phyloP scores from a whole-genome alignment of 805 yeast genomes.

The Nakazawaea sp. region DNA sequence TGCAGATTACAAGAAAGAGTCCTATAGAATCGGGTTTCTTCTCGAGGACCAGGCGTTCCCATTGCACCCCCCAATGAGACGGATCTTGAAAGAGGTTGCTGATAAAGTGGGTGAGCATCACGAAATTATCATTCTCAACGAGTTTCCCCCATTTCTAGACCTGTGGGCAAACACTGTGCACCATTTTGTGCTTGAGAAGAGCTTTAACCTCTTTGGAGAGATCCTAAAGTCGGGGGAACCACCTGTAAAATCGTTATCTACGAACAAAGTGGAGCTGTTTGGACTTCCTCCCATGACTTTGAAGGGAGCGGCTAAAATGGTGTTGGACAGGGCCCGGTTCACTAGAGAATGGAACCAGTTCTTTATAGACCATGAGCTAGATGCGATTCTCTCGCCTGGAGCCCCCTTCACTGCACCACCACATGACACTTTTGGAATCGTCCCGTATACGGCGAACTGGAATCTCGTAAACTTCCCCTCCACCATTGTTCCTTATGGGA shows the following conservation, averaged over 20 bases:
- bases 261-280: conserved; percentile 5
- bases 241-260: conserved; percentile 8
- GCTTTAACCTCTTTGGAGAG: background rate
- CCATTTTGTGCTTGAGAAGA: background rate
- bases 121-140: conserved; percentile 30
- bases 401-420: conserved; percentile 15
- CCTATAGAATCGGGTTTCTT: conserved; percentile 43
- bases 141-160: conserved; percentile 2
- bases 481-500: conserved; percentile 37
- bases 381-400: conserved; percentile 14
- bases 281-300: conserved; percentile 10
- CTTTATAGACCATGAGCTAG: conserved; percentile 10
- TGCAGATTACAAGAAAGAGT: conserved; percentile 17
- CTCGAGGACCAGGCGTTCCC: conserved; percentile 47
- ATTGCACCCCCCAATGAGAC: conserved; percentile 47
- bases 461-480: conserved; percentile 25
- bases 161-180: conserved; percentile 3
- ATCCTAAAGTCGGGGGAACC: conserved; percentile 10
- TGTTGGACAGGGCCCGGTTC: background rate
- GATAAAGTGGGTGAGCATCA: conserved; percentile 33
- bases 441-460: conserved; percentile 15
- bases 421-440: conserved; percentile 15
- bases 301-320: background rate
- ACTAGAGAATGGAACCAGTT: conserved; percentile 9
- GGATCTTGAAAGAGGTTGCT: conserved; percentile 29